A percentile compares a stretch with the other conserved stretches of the same genome.
These are phyloP conservation scores for Xylariaceae sp. DNA, from an alignment of 2,329 filamentous ascomycete species.

Conservation along the genomic window DNA sequence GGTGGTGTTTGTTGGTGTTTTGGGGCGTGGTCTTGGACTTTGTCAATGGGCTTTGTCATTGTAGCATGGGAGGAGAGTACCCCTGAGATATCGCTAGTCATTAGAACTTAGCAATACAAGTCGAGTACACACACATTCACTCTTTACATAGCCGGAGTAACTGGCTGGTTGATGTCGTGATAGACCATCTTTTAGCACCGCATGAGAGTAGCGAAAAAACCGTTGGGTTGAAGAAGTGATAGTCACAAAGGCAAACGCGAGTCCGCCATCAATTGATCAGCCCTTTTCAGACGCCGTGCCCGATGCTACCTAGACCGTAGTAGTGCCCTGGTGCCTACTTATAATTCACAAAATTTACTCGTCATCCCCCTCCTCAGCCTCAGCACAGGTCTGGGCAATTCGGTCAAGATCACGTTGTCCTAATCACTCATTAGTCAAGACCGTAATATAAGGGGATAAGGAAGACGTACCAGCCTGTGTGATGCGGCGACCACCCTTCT, in stretches of 20 bases:
- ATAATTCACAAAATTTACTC: conserved; percentile 48
- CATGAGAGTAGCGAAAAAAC: background rate
- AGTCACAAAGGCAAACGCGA: conserved; percentile 19
- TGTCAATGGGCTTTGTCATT: background rate
- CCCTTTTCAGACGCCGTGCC: conserved; percentile 35
- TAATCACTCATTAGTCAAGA: background rate
- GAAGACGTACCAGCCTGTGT: conserved; percentile 69
- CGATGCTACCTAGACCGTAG: conserved; percentile 32
- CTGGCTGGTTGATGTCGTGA: background rate
- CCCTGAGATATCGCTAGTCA: background rate
- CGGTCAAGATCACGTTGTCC: conserved; percentile 95
- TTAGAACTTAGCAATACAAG: background rate
- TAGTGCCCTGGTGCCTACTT: conserved; percentile 18
- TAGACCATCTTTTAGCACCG: background rate
- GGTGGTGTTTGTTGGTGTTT: too few relatives aligned
- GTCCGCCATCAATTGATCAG: conserved; percentile 26
- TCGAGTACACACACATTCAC: background rate
- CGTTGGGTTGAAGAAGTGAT: conserved; percentile 4
- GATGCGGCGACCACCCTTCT: conserved; percentile 97
- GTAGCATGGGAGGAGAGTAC: background rate
- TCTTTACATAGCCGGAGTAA: background rate
- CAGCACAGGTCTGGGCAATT: conserved; percentile 76
- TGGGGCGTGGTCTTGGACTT: background rate
- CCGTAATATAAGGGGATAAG: background rate
- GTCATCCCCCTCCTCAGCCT: conserved; percentile 65